A percentile compares a stretch with the other conserved stretches of the same genome.
Conservation (phyloP, 1,284 basidiomycete genomes). For the Trichosporon coremiiforme region DNA sequence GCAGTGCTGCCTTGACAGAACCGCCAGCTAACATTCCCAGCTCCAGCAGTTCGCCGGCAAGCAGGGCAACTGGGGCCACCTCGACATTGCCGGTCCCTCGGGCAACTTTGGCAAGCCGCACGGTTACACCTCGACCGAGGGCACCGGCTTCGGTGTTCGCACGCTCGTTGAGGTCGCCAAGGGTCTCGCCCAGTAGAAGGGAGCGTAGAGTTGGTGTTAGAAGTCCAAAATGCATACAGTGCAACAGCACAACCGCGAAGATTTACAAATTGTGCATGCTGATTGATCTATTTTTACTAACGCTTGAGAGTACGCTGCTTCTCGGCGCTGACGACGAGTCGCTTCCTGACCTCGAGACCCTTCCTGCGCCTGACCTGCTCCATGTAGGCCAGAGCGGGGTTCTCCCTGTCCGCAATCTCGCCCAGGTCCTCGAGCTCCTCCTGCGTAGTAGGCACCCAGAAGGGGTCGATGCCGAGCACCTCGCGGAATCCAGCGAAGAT, state of each 20-base stretch:
- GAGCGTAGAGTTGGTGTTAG: background rate
- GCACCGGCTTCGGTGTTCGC: conserved; percentile 30
- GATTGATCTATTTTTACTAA: conserved; percentile 44
- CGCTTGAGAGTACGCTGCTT: conserved; percentile 95
- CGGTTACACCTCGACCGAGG: conserved; percentile 31
- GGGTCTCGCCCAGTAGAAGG: conserved; percentile 13
- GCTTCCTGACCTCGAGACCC: conserved; percentile 91
- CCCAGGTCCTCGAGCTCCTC: conserved; percentile 97
- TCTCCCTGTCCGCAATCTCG: conserved; percentile 89
- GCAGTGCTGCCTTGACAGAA: no score
- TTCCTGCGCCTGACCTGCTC: conserved; percentile 87
- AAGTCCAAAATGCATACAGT: conserved; percentile 5
- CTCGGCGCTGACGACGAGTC: conserved; percentile 91
- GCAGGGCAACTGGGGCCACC: conserved; percentile 33
- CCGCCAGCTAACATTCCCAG: conserved; percentile 5
- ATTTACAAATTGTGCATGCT: no score
- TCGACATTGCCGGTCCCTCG: conserved; percentile 32
- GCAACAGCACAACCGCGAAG: no score
- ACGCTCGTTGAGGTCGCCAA: conserved; percentile 33
- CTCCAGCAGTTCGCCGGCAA: conserved; percentile 32
- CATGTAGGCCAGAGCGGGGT: conserved; percentile 94
- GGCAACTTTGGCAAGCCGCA: conserved; percentile 27
- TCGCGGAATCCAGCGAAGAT: conserved; percentile 88
- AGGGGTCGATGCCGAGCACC: conserved; percentile 88
- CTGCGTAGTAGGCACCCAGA: conserved; percentile 98